phyloP scores from a whole-genome alignment of 2,329 filamentous ascomycete species.

The Ascochyta clinopodiicola region DNA sequence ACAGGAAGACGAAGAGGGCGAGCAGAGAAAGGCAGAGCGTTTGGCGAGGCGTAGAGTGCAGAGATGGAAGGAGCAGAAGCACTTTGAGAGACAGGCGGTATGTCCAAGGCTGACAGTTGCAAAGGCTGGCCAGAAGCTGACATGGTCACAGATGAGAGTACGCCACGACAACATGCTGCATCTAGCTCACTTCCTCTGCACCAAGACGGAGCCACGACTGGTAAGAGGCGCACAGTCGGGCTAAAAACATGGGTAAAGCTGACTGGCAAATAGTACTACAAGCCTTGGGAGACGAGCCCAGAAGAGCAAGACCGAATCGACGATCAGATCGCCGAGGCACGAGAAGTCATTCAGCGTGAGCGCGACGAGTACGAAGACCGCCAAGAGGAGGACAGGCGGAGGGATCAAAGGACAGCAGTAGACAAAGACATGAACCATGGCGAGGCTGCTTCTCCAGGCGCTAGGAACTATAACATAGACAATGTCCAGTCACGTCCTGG shows the following conservation, averaged over 20 bases:
- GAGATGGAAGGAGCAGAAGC: constrained; percentile 72
- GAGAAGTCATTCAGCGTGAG: constrained; percentile 70
- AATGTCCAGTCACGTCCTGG: constrained; percentile 21
- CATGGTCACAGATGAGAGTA: constrained; percentile 69
- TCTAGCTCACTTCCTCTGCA: constrained; percentile 75
- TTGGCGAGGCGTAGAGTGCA: constrained; percentile 66
- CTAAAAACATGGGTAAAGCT: constrained; percentile 26
- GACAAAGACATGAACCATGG: constrained; percentile 21
- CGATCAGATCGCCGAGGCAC: constrained; percentile 70
- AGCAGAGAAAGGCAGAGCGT: constrained; percentile 70
- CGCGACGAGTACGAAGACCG: constrained; percentile 64
- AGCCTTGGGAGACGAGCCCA: constrained; percentile 76
- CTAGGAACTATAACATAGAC: constrained; percentile 37
- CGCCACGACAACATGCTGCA: constrained; percentile 76
- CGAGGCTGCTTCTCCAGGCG: constrained; percentile 25
- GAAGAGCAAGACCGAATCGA: constrained; percentile 75
- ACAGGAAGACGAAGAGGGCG: constrained; percentile 74
- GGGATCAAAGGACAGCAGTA: constrained; percentile 22
- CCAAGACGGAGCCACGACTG: constrained; percentile 72
- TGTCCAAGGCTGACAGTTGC: constrained; percentile 34
- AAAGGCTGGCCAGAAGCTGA: constrained; percentile 18
- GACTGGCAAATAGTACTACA: constrained; percentile 71
- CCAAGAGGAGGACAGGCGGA: constrained; percentile 40
- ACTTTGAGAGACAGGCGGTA: constrained; percentile 79
- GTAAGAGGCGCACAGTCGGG: constrained; percentile 60